Evolutionary conservation across 1,284 basidiomycete genomes (phyloP), one percentile per base, ranked within the genome.

Genomic region (Austroboletus niveus): DNA sequence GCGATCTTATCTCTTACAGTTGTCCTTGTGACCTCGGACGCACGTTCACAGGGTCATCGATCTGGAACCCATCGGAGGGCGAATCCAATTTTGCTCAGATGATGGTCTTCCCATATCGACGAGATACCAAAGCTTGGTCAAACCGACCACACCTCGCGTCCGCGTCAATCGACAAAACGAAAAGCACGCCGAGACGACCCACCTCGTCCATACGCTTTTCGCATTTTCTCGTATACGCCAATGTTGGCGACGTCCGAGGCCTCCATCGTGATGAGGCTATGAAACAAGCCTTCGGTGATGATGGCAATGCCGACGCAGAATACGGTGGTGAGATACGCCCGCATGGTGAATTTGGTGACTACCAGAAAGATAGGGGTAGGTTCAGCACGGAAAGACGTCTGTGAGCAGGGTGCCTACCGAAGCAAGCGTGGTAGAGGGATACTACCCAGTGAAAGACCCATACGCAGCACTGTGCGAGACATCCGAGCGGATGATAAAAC

Each of bases 371-470:
- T 32, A 11, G 30, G 27, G 35, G 20, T 8, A 22, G 20, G n/a
- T 3, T 35, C 34, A 35, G 34, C 15, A 35, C 15, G 15, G 6
- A 17, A 9, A 5, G 8, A 32, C 12, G 36, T 0, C 0, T 17
- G 17, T 17, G 17, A 17, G n/a, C 5, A 10, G 11, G 17, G 15
- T 30, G 46, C 64, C 5, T 22, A 56, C 63, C 54, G 27, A 65
- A 68, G 42, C 49, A 48, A 31, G 56, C 62, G 14, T 54, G 48
- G 47, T 65, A 67, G 0, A 61, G 24, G 0, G 55, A 52, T 42
- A 61, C 34, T 9, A 53, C 49, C 61, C 59, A 67, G 29, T 67
- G 63, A 24, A 63, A 53, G 12, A 60, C 63, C 62, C 65, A 64
- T 22, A 63, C 27, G 17, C 42, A 57, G 32, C 61, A 64, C 42